phyloP scores from a whole-genome alignment of 106 monocot species.

The Dactylorhiza incarnata region DNA sequence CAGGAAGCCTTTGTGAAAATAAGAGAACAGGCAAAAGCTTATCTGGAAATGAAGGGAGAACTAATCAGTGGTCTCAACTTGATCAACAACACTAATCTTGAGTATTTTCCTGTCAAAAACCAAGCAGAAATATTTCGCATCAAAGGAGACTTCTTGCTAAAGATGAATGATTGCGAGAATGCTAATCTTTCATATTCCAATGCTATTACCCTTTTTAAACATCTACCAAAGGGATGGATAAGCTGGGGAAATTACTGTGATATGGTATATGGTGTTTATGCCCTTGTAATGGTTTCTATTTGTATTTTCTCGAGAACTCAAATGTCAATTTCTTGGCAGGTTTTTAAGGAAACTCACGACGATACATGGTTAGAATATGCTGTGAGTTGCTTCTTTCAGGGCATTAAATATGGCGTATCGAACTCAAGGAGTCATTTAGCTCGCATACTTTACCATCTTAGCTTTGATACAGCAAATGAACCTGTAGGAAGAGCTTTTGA shows the following conservation, averaged over 20 bases:
- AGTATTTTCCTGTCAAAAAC: conserved; percentile 87
- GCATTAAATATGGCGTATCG: conserved; percentile 89
- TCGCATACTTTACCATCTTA: conserved; percentile 92
- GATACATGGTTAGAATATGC: conserved; percentile 96
- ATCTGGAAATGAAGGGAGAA: conserved; percentile 96
- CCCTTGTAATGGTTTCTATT: neutral
- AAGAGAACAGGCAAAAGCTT: conserved; percentile 97
- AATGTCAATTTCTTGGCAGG: conserved; percentile 26
- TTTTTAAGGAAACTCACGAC: conserved; percentile 87
- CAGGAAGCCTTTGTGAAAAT: conserved; percentile 99
- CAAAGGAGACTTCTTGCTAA: conserved; percentile 89
- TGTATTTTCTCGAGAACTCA: neutral
- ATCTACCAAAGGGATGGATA: conserved; percentile 98
- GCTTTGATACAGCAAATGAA: conserved; percentile 88
- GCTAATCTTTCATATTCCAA: conserved; percentile 83
- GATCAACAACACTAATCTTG: conserved; percentile 97
- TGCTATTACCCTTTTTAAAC: conserved; percentile 77
- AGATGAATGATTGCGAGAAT: conserved; percentile 87
- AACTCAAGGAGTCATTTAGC: conserved; percentile 95
- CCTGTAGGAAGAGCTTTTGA: conserved; percentile 84
- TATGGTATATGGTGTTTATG: conserved; percentile 43
- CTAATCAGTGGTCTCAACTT: conserved; percentile 82
- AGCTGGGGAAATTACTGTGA: conserved; percentile 99
- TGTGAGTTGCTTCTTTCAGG: conserved; percentile 95
- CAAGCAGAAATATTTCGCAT: conserved; percentile 94